Percentiles rank a stretch among this genome's conserved stretches.
Conservation (phyloP, 164 flowering plant species). For the Kingdonia uniflora region DNA sequence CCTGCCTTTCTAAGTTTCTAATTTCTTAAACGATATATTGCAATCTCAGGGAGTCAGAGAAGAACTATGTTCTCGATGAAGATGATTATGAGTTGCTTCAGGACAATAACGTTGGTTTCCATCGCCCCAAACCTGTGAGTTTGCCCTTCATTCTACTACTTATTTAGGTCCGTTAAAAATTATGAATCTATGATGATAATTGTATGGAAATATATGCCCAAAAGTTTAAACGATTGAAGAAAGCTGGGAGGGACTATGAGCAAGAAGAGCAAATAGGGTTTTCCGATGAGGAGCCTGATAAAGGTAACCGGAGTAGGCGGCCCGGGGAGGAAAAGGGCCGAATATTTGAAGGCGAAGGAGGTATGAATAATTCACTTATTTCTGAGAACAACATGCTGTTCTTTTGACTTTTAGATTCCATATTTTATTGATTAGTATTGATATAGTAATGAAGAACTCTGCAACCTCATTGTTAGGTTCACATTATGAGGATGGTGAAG, state of each 20-base stretch:
- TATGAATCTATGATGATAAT: background rate
- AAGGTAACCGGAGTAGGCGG: slow-evolving; percentile 42
- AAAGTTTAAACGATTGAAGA: slow-evolving; percentile 82
- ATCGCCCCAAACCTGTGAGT: slow-evolving; percentile 45
- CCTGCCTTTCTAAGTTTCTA: no score
- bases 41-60: slow-evolving; percentile 48
- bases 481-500: slow-evolving; percentile 70
- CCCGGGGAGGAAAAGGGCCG: slow-evolving; percentile 66
- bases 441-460: background rate
- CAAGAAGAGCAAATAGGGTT: slow-evolving; percentile 43
- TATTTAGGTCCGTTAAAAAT: background rate
- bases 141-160: background rate
- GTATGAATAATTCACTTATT: slow-evolving; percentile 19
- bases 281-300: slow-evolving; percentile 64
- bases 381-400: no score
- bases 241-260: slow-evolving; percentile 58
- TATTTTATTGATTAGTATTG: background rate
- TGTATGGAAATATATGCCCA: no score
- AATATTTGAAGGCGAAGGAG: slow-evolving; percentile 83
- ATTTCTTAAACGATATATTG: no score
- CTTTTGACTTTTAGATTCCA: background rate
- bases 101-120: slow-evolving; percentile 59
- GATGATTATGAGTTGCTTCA: slow-evolving; percentile 89
- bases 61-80: slow-evolving; percentile 67
- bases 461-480: slow-evolving; percentile 16